phyloP scores from a whole-genome alignment of 2,329 filamentous ascomycete species.

The Talaromyces sp. region DNA sequence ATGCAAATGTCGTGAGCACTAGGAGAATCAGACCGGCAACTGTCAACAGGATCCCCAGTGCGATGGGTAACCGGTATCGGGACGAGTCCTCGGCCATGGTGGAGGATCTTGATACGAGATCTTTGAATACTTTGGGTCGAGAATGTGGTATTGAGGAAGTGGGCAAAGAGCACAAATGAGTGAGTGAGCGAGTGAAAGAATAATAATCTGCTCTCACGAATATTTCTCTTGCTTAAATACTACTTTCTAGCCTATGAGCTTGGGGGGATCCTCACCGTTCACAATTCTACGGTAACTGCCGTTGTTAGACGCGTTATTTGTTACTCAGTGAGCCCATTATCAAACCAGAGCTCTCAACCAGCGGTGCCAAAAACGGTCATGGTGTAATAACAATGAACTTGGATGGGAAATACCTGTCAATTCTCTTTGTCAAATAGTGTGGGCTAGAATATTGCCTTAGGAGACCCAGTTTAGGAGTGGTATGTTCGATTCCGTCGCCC shows the following conservation, averaged over 20 bases:
- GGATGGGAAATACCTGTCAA: not conserved
- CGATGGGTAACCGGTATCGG: not conserved
- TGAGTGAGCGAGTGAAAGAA: not conserved
- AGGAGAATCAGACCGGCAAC: not conserved
- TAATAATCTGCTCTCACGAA: not conserved
- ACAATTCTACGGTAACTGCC: not conserved
- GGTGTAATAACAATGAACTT: not conserved
- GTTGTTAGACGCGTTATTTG: not conserved
- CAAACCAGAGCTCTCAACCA: not conserved
- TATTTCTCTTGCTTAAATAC: not conserved
- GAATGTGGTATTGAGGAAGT: not conserved
- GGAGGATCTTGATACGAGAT: too few relatives aligned
- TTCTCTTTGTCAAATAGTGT: not conserved
- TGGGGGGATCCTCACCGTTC: not conserved
- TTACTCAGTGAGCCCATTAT: not conserved
- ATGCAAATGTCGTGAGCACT: too few relatives aligned
- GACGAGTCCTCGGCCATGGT: not conserved
- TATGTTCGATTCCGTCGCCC: not conserved
- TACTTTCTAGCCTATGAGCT: not conserved
- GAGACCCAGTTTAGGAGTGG: not conserved
- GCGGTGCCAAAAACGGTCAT: not conserved
- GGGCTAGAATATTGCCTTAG: not conserved
- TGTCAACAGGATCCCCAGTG: not conserved
- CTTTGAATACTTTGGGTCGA: not conserved
- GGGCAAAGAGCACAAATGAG: not conserved